Evolutionary conservation across 139 green algal species (phyloP).

Genomic region (Trebouxia sp.): DNA sequence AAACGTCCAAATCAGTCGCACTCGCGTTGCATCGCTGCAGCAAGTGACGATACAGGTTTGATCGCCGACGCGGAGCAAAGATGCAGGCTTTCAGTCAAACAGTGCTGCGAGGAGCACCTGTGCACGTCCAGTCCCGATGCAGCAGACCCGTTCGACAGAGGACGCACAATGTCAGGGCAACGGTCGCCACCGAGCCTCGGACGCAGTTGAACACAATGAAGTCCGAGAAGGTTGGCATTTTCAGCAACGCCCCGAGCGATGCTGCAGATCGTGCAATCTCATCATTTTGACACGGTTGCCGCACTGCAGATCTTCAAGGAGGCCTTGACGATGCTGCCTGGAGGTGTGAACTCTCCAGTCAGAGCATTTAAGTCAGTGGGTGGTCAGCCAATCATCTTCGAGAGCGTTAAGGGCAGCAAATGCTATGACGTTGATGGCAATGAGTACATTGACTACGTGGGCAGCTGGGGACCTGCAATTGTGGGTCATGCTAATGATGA

Average conservation of each 20-base stretch:
- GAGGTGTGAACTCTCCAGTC: slow-evolving; percentile 97
- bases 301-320: slow-evolving; percentile 86
- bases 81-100: neutral
- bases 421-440: slow-evolving; percentile 93
- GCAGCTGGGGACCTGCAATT: slow-evolving; percentile 97
- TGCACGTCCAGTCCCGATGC: neutral
- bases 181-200: neutral
- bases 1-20: no score
- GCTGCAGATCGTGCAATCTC: no score
- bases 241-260: no score
- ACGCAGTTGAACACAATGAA: neutral
- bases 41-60: no score
- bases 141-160: neutral
- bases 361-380: slow-evolving; percentile 98
- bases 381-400: slow-evolving; percentile 96
- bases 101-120: neutral
- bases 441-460: slow-evolving; percentile 96
- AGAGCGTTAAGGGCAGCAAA: slow-evolving; percentile 93
- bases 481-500: slow-evolving; percentile 92
- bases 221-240: neutral
- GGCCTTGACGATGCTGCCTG: slow-evolving; percentile 91
- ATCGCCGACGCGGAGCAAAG: no score
- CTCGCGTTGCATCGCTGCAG: no score
- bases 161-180: neutral
- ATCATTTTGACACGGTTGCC: no score